Conservation (phyloP, 1,139 yeast genomes). For the Candida sp. region DNA sequence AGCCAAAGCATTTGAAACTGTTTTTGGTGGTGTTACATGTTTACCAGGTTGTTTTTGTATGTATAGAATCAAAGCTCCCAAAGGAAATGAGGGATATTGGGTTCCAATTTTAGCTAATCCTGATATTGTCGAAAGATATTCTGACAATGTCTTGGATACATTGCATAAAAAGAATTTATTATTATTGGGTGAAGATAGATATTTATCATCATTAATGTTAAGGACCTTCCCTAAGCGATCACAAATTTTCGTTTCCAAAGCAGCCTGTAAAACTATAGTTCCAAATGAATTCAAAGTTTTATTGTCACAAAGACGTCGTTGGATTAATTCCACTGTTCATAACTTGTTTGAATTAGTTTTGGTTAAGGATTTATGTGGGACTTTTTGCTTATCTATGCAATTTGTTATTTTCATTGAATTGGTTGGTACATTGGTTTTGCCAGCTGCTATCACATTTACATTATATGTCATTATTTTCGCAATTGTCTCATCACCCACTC, state of each 20-base stretch:
- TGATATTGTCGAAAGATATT: constrained; percentile 91
- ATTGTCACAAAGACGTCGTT: constrained; percentile 93
- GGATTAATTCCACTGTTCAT: constrained; percentile 98
- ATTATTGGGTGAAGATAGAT: constrained; percentile 92
- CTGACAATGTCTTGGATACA: constrained; percentile 85
- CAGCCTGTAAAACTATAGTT: constrained; percentile 91
- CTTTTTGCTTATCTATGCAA: constrained; percentile 97
- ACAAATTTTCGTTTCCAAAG: constrained; percentile 91
- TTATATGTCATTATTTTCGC: constrained; percentile 77
- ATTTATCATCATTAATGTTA: constrained; percentile 83
- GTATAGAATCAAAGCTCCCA: constrained; percentile 93
- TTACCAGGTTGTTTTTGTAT: constrained; percentile 97
- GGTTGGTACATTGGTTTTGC: constrained; percentile 87
- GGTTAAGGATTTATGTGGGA: constrained; percentile 92
- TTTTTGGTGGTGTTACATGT: constrained; percentile 96
- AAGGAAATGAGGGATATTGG: constrained; percentile 90
- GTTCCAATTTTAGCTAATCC: constrained; percentile 96
- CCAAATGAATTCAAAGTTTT: constrained; percentile 81
- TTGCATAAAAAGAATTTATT: constrained; percentile 87
- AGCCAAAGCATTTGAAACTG: constrained; percentile 94
- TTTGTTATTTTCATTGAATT: constrained; percentile 86
- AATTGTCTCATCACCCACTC: constrained; percentile 78
- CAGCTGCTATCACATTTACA: constrained; percentile 89
- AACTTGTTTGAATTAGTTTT: constrained; percentile 87
- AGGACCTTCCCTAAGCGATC: constrained; percentile 91